phyloP scores from a whole-genome alignment of 2,329 filamentous ascomycete genomes.

The Xylariales sp. region DNA sequence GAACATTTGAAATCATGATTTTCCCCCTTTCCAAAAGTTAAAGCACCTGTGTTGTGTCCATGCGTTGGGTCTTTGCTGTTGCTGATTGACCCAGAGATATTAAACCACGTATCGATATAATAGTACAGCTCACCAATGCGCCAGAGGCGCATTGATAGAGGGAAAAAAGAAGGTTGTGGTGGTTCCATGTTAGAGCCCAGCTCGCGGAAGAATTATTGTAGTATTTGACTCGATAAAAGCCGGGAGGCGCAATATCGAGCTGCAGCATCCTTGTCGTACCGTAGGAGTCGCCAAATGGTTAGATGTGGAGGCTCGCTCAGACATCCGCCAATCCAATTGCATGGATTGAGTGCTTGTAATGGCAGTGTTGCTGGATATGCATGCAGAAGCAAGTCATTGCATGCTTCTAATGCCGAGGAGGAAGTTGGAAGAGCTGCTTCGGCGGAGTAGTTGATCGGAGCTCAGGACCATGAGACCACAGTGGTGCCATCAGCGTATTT shows the following conservation, averaged over 20 bases:
- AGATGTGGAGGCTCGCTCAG: constrained; percentile 5
- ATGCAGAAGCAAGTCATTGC: constrained; percentile 5
- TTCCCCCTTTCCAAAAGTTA: too few species aligned
- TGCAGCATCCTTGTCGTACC: constrained; percentile 1
- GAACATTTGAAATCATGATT: constrained; percentile 13
- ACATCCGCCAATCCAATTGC: constrained; percentile 2
- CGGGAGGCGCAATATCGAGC: too few species aligned
- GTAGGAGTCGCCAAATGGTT: background rate
- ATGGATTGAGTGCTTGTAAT: constrained; percentile 1
- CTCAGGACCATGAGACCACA: constrained; percentile 10
- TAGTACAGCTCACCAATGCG: constrained; percentile 8
- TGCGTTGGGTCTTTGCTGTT: constrained; percentile 7
- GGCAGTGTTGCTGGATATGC: constrained; percentile 5
- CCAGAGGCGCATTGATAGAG: too few species aligned
- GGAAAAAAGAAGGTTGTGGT: too few species aligned
- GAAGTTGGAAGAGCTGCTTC: too few species aligned
- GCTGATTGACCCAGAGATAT: constrained; percentile 5
- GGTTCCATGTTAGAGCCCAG: constrained; percentile 11
- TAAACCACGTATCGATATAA: constrained; percentile 6
- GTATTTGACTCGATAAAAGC: too few species aligned
- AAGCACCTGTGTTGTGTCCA: constrained; percentile 6
- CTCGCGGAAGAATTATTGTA: constrained; percentile 6
- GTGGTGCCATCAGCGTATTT: background rate
- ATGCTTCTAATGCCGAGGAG: too few species aligned
- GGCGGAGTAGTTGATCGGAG: constrained; percentile 10